These are phyloP conservation scores for Larix kaempferi DNA, from an alignment of 75 land plant species.

Conservation along the genomic window DNA sequence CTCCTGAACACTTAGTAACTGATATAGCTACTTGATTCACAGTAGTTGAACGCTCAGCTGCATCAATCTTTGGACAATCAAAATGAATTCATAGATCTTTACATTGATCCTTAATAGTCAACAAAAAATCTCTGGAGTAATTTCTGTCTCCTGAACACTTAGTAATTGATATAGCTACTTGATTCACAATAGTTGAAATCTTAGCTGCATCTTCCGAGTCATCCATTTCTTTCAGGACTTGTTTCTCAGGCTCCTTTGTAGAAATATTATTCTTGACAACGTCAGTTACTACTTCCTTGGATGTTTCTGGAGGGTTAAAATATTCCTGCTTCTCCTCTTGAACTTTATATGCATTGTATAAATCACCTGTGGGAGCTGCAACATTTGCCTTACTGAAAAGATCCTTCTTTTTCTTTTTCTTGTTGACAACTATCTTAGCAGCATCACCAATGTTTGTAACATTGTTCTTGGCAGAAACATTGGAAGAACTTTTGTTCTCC, in stretches of 20 bases:
- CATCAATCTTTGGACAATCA: too few species aligned
- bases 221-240: constrained; percentile 63
- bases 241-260: constrained; percentile 4
- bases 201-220: constrained; percentile 99
- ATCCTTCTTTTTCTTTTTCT: constrained; percentile 82
- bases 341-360: constrained; percentile 88
- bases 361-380: constrained; percentile 77
- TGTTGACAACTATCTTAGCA: too few species aligned
- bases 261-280: constrained; percentile 1
- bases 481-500: constrained; percentile 1
- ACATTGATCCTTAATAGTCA: too few species aligned
- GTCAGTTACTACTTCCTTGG: constrained; percentile 6
- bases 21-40: too few species aligned
- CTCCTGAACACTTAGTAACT: too few species aligned
- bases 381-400: constrained; percentile 83
- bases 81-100: too few species aligned
- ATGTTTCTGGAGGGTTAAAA: constrained; percentile 11
- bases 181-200: constrained; percentile 47
- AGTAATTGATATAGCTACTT: not conserved
- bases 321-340: constrained; percentile 79
- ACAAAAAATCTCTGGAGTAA: constrained; percentile 88
- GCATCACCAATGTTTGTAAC: too few species aligned
- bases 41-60: too few species aligned
- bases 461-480: not conserved
- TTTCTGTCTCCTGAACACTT: constrained; percentile 27